Percentiles rank a stretch among this genome's conserved stretches.
Conservation (phyloP, 2,329 filamentous ascomycete genomes). For the Hypoxylon sp. region DNA sequence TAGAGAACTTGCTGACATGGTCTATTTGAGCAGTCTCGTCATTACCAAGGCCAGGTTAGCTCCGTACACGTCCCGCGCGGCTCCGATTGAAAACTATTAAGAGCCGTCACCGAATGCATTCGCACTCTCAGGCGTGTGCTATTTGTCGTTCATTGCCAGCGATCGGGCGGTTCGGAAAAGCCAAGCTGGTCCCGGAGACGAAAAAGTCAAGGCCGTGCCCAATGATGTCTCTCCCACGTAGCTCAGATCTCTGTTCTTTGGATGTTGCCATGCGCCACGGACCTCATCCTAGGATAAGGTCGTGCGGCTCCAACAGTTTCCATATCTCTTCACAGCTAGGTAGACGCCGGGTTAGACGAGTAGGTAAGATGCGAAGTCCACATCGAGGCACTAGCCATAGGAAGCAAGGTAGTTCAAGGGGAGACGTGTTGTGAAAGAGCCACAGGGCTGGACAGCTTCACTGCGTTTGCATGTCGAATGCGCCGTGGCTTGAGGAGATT, state of each 20-base stretch:
- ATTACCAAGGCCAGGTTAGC: conserved; percentile 36
- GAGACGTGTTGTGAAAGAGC: not conserved
- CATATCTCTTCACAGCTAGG: conserved; percentile 44
- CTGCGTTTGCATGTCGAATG: not conserved
- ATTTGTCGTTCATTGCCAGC: conserved; percentile 44
- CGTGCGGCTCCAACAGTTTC: conserved; percentile 40
- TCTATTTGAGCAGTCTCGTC: conserved; percentile 16
- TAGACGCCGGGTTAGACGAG: no score
- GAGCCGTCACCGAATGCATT: conserved; percentile 39
- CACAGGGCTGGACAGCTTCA: not conserved
- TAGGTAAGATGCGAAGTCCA: not conserved
- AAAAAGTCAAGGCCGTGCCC: conserved; percentile 17
- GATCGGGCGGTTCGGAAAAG: conserved; percentile 24
- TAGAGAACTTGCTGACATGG: conserved; percentile 19
- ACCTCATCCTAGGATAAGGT: conserved; percentile 25
- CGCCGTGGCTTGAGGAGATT: not conserved
- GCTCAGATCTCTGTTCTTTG: conserved; percentile 63
- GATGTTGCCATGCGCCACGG: conserved; percentile 43
- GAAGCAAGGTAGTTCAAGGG: not conserved
- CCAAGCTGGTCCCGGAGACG: conserved; percentile 16
- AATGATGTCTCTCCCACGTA: conserved; percentile 33
- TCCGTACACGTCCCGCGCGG: conserved; percentile 46
- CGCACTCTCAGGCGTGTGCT: conserved; percentile 33
- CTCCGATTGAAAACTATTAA: conserved; percentile 64
- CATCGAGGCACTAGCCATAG: not conserved